phyloP scores from a whole-genome alignment of 2,329 filamentous ascomycete genomes.

The Microcera coccophila region DNA sequence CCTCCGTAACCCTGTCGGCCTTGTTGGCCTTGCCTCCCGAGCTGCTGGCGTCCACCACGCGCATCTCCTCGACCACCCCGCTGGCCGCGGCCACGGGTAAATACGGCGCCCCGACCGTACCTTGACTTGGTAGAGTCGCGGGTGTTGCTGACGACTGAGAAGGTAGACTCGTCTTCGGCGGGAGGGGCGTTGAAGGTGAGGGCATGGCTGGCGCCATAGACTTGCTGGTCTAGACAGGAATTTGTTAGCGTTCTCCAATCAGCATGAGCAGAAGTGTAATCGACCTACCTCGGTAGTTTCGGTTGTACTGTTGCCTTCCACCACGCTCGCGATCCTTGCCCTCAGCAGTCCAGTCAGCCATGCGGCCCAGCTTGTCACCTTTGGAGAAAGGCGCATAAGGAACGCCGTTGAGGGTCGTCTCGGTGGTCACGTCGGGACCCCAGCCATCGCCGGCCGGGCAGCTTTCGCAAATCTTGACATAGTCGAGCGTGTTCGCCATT shows the following conservation, averaged over 20 bases:
- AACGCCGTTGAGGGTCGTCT: constrained; percentile 89
- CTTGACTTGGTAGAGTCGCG: constrained; percentile 80
- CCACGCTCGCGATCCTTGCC: constrained; percentile 79
- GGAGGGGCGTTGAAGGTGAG: constrained; percentile 85
- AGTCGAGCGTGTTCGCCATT: constrained; percentile 54
- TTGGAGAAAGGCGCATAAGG: constrained; percentile 98
- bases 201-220: constrained; percentile 86
- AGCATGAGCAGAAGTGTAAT: neutral
- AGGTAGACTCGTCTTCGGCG: constrained; percentile 92
- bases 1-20: constrained; percentile 51
- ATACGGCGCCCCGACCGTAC: constrained; percentile 84
- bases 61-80: constrained; percentile 61
- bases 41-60: constrained; percentile 58
- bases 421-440: constrained; percentile 77
- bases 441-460: constrained; percentile 76
- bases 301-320: constrained; percentile 83
- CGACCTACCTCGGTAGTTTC: constrained; percentile 79
- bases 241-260: constrained; percentile 5
- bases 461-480: constrained; percentile 63
- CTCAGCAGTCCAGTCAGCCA: constrained; percentile 96
- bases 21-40: constrained; percentile 69
- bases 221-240: constrained; percentile 72
- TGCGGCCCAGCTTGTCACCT: constrained; percentile 95
- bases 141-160: constrained; percentile 96
- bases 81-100: constrained; percentile 83